phyloP scores from a whole-genome alignment of 2,329 filamentous ascomycete genomes.

The Cercospora zeae-maydis region DNA sequence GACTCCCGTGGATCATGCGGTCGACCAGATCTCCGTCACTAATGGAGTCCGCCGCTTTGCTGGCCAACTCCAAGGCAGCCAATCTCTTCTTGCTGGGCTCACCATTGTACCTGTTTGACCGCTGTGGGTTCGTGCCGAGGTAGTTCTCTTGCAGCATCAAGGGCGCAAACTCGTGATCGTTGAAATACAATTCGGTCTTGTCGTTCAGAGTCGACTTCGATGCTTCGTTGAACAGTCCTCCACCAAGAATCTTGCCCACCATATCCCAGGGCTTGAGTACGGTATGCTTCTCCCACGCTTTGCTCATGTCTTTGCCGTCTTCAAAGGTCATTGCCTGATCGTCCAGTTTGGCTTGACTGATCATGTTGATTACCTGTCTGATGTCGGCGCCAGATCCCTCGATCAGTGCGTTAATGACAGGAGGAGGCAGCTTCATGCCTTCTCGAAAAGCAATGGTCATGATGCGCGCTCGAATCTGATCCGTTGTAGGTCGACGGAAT shows the following conservation, averaged over 20 bases:
- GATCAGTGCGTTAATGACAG: slow-evolving; percentile 87
- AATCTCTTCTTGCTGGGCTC: slow-evolving; percentile 62
- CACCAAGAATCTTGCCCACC: slow-evolving; percentile 82
- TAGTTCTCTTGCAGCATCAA: slow-evolving; percentile 99
- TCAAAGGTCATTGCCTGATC: slow-evolving; percentile 75
- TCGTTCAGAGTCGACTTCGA: slow-evolving; percentile 90
- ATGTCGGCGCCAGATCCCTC: slow-evolving; percentile 96
- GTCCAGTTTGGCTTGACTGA: slow-evolving; percentile 89
- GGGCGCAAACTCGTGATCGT: slow-evolving; percentile 96
- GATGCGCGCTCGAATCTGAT: slow-evolving; percentile 86
- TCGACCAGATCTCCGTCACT: slow-evolving; percentile 96
- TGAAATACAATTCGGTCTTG: slow-evolving; percentile 98
- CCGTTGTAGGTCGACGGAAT: slow-evolving; percentile 84
- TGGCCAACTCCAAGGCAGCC: slow-evolving; percentile 80
- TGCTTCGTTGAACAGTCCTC: slow-evolving; percentile 76
- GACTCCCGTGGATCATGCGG: slow-evolving; percentile 95
- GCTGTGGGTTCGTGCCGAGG: slow-evolving; percentile 72
- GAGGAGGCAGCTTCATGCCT: slow-evolving; percentile 75
- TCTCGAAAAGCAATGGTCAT: slow-evolving; percentile 95
- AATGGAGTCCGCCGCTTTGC: slow-evolving; percentile 89
- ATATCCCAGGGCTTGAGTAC: slow-evolving; percentile 98
- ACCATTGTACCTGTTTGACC: slow-evolving; percentile 58
- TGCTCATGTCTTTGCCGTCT: slow-evolving; percentile 88
- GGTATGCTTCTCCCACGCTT: slow-evolving; percentile 97
- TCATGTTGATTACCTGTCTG: slow-evolving; percentile 97